A percentile compares a stretch with the other conserved stretches of the same genome.
Evolutionary conservation across 2,329 filamentous ascomycete species (phyloP).

Genomic region (Xylaria sp.): DNA sequence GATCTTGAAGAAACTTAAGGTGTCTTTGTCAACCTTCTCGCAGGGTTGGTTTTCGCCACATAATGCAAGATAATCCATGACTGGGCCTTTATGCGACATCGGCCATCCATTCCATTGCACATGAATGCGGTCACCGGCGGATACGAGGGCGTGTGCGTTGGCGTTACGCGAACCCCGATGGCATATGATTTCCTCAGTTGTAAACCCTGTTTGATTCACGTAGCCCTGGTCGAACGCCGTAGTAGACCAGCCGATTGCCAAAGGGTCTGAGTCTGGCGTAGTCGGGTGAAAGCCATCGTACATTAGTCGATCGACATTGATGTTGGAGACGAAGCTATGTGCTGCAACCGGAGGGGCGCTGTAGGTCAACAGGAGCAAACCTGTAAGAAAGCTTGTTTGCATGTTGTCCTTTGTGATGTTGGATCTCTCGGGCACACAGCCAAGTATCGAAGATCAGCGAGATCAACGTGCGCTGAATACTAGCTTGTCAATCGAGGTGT

Average conservation of each 20-base stretch:
- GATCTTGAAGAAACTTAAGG: constrained; percentile 53
- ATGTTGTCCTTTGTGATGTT: constrained; percentile 18
- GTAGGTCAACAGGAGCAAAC: constrained; percentile 29
- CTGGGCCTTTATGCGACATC: constrained; percentile 52
- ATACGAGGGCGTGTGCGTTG: constrained; percentile 48
- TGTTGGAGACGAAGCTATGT: constrained; percentile 47
- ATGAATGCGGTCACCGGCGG: constrained; percentile 51
- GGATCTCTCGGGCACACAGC: not conserved
- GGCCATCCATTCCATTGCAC: constrained; percentile 55
- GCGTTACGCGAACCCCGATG: constrained; percentile 50
- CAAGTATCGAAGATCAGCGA: not conserved
- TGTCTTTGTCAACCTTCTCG: constrained; percentile 49
- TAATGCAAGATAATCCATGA: constrained; percentile 54
- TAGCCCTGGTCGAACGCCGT: constrained; percentile 54
- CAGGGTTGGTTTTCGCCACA: constrained; percentile 50
- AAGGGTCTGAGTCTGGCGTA: constrained; percentile 34
- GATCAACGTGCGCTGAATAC: not conserved
- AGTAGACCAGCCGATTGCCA: constrained; percentile 47
- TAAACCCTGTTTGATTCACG: constrained; percentile 53
- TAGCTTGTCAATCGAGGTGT: not conserved
- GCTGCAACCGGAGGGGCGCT: constrained; percentile 18
- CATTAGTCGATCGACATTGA: constrained; percentile 43
- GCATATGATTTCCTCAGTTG: constrained; percentile 53
- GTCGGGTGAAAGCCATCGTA: constrained; percentile 46
- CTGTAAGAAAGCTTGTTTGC: not conserved